Conservation (phyloP, 2,329 filamentous ascomycete species). For the Keithomyces neogunnii region DNA sequence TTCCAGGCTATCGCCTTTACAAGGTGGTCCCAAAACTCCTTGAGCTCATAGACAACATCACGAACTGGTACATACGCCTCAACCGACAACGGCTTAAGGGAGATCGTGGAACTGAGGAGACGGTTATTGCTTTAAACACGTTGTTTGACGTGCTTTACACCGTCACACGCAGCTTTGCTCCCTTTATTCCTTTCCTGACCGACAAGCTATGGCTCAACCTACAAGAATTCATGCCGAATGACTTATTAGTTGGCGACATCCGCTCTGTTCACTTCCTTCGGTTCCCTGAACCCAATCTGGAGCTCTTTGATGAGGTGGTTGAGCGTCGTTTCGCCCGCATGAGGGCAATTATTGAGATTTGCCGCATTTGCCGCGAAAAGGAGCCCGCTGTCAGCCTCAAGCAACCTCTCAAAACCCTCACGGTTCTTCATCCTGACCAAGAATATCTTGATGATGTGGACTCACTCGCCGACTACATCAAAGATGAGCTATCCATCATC, state of each 20-base stretch:
- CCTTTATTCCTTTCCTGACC: slow-evolving; percentile 91
- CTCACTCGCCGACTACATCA: slow-evolving; percentile 79
- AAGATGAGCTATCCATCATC: slow-evolving; percentile 83
- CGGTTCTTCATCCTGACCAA: slow-evolving; percentile 78
- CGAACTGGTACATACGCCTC: slow-evolving; percentile 97
- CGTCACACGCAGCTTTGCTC: slow-evolving; percentile 77
- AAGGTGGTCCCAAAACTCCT: slow-evolving; percentile 85
- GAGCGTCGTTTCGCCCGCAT: slow-evolving; percentile 83
- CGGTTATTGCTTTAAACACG: slow-evolving; percentile 82
- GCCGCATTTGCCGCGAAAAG: slow-evolving; percentile 76
- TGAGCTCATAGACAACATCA: slow-evolving; percentile 81
- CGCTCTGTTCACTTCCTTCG: slow-evolving; percentile 87
- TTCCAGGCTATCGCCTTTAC: slow-evolving; percentile 63
- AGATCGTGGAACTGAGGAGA: slow-evolving; percentile 80
- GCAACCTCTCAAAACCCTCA: slow-evolving; percentile 79
- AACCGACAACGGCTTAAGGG: slow-evolving; percentile 89
- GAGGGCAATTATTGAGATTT: slow-evolving; percentile 92
- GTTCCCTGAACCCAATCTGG: slow-evolving; percentile 81
- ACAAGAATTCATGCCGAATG: slow-evolving; percentile 70
- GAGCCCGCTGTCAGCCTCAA: slow-evolving; percentile 71
- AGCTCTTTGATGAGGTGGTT: slow-evolving; percentile 78
- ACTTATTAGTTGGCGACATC: slow-evolving; percentile 59
- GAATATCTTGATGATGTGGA: slow-evolving; percentile 81
- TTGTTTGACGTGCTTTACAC: slow-evolving; percentile 91
- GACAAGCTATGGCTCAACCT: slow-evolving; percentile 89